Evolutionary conservation across 1,139 yeast species (phyloP).

Genomic region (Yamadazyma atlantica): DNA sequence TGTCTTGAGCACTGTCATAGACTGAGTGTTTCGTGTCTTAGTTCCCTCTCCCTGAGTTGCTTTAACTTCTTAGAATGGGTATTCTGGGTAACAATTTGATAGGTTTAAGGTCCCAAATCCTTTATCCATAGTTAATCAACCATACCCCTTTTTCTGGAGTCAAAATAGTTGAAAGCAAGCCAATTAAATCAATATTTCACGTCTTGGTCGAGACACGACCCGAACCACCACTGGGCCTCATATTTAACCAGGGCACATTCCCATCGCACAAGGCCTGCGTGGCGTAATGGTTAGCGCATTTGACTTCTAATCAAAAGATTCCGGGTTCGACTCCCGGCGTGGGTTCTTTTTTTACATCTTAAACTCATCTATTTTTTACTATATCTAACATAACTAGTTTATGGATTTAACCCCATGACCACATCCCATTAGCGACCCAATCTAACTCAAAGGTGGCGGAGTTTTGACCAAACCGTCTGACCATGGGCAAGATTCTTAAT

Average conservation of each 20-base stretch:
- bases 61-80: too few relatives aligned
- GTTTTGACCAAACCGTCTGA: slow-evolving; percentile 30
- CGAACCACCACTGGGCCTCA: not conserved
- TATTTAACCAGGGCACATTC: not conserved
- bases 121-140: too few relatives aligned
- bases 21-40: too few relatives aligned
- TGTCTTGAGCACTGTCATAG: too few relatives aligned
- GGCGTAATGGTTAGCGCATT: slow-evolving; percentile 26
- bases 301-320: slow-evolving; percentile 26
- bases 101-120: too few relatives aligned
- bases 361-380: not conserved
- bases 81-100: too few relatives aligned
- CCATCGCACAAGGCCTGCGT: slow-evolving; percentile 17
- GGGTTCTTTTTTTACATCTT: slow-evolving; percentile 15
- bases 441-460: slow-evolving; percentile 34
- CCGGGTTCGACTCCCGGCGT: slow-evolving; percentile 27
- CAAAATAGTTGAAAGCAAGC: too few relatives aligned
- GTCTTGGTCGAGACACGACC: too few relatives aligned
- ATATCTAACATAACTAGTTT: slow-evolving; percentile 1
- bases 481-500: slow-evolving; percentile 33
- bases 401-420: slow-evolving; percentile 32
- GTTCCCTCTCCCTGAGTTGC: too few relatives aligned
- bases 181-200: too few relatives aligned
- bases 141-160: too few relatives aligned
- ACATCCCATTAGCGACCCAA: slow-evolving; percentile 36